Evolutionary conservation across 345 rosid species (phyloP), one percentile per base, ranked within the genome.

Genomic region (Bruguiera parviflora): DNA sequence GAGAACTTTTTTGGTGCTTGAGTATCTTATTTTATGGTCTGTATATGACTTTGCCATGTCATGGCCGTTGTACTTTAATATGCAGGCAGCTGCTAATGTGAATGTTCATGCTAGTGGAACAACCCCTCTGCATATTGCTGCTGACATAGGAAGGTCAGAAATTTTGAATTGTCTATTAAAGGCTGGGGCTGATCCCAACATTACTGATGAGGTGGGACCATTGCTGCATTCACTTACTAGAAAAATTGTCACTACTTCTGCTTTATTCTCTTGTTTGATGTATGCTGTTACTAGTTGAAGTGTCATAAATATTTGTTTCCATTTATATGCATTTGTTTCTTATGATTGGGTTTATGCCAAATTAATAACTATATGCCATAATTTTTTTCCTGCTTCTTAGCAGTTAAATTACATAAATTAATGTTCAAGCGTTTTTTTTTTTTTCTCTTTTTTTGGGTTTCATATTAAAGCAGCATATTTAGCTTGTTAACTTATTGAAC

Each of bases 81-180:
- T 74, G 77, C 82, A 94, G 97, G 92, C 87, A 5, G 96, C 93
- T 76, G 97, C 92, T 59, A 81, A 86, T 56, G 97, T 85, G 58
- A 89, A 94, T 64, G 72, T 88, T 68, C 69, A 66, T 72, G 90
- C 96, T 77, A 95, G 96, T 76, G 97, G 97, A 69, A 92, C 96
- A 63, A 91, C 96, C 53, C 95, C 97, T 10, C 82, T 94, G 86
- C 97, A 94, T 68, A 85, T 89, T 75, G 96, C 98, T 7, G 96
- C 96, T 59, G 95, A 94, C 77, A 75, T 60, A 63, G 98, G 96
- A 67, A 85, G 63, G 78, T 63, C 74, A 13, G 92, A 89, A 65
- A 78, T 94, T 63, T 75, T 94, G 61, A 84, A 87, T 64, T 84
- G 83, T 79, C 87, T 94, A 60, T 72, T 94, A 59, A 73, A 94